A percentile compares a stretch with the other conserved stretches of the same genome.
Conservation (phyloP, 2,329 filamentous ascomycete species). For the Talaromyces sp. region DNA sequence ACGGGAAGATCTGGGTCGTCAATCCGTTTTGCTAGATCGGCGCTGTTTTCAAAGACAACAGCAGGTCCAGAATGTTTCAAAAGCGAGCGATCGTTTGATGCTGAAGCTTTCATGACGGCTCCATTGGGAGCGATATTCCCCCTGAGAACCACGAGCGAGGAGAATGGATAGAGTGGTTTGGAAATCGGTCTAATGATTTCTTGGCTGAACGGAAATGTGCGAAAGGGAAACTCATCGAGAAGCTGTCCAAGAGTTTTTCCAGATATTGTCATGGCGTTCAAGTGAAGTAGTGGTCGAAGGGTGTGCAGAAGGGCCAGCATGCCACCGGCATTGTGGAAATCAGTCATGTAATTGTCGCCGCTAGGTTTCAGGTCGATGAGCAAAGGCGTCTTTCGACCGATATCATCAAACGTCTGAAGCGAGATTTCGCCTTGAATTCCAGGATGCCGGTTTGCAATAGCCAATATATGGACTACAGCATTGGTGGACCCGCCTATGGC, state of each 20-base stretch:
- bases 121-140: slow-evolving; percentile 47
- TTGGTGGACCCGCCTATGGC: slow-evolving; percentile 54
- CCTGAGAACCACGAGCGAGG: slow-evolving; percentile 40
- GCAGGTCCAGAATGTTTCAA: slow-evolving; percentile 41
- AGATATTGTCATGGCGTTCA: slow-evolving; percentile 41
- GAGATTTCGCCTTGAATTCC: slow-evolving; percentile 40
- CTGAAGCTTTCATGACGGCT: slow-evolving; percentile 46
- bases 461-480: slow-evolving; percentile 49
- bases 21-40: slow-evolving; percentile 41
- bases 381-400: slow-evolving; percentile 43
- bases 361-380: slow-evolving; percentile 49
- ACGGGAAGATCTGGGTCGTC: slow-evolving; percentile 42
- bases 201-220: slow-evolving; percentile 34
- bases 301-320: slow-evolving; percentile 45
- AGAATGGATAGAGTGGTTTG: slow-evolving; percentile 40
- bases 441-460: slow-evolving; percentile 50
- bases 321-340: slow-evolving; percentile 49
- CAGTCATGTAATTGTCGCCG: slow-evolving; percentile 51
- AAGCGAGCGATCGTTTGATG: slow-evolving; percentile 42
- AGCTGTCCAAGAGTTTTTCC: slow-evolving; percentile 44
- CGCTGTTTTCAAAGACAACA: slow-evolving; percentile 44
- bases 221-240: slow-evolving; percentile 39
- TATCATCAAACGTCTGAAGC: slow-evolving; percentile 42
- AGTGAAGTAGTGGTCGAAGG: slow-evolving; percentile 41
- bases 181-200: slow-evolving; percentile 41